Conservation (phyloP, 441 rosid species). For the Pelargonium citronellum region DNA sequence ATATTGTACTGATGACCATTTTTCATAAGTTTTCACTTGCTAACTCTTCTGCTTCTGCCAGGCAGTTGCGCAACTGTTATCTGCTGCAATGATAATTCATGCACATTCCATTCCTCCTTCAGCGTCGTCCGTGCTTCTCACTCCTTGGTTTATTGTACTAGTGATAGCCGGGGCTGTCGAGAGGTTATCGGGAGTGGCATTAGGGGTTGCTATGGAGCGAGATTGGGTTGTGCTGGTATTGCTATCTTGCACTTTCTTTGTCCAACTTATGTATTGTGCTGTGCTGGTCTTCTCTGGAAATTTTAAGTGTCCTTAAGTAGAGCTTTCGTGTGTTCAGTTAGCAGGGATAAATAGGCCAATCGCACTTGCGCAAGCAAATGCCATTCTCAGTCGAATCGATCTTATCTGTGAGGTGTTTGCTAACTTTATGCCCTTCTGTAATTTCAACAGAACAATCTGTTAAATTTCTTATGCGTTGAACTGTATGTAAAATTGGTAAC, state of each 20-base stretch:
- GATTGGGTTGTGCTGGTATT: slow-evolving; percentile 94
- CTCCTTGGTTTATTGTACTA: slow-evolving; percentile 74
- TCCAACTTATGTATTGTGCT: slow-evolving; percentile 3
- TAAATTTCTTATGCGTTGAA: not conserved
- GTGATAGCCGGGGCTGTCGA: slow-evolving; percentile 70
- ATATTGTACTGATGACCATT: not conserved
- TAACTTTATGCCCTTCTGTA: slow-evolving; percentile 10
- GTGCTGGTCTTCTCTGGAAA: slow-evolving; percentile 13
- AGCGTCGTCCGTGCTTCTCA: slow-evolving; percentile 53
- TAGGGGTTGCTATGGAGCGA: slow-evolving; percentile 84
- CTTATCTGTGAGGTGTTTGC: slow-evolving; percentile 79
- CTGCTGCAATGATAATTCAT: slow-evolving; percentile 75
- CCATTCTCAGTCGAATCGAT: slow-evolving; percentile 75
- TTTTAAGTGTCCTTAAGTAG: slow-evolving; percentile 13
- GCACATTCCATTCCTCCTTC: slow-evolving; percentile 53
- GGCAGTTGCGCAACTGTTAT: slow-evolving; percentile 80
- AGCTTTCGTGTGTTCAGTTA: slow-evolving; percentile 40
- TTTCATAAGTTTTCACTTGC: not conserved
- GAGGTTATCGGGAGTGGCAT: slow-evolving; percentile 72
- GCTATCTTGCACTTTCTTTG: slow-evolving; percentile 17
- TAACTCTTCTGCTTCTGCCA: slow-evolving; percentile 29
- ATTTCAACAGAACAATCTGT: slow-evolving; percentile 7
- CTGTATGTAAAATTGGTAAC: not conserved
- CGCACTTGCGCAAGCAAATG: slow-evolving; percentile 91
- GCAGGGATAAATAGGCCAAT: slow-evolving; percentile 84